Conservation (phyloP, 805 yeast genomes). For the Candida gorgasii region DNA sequence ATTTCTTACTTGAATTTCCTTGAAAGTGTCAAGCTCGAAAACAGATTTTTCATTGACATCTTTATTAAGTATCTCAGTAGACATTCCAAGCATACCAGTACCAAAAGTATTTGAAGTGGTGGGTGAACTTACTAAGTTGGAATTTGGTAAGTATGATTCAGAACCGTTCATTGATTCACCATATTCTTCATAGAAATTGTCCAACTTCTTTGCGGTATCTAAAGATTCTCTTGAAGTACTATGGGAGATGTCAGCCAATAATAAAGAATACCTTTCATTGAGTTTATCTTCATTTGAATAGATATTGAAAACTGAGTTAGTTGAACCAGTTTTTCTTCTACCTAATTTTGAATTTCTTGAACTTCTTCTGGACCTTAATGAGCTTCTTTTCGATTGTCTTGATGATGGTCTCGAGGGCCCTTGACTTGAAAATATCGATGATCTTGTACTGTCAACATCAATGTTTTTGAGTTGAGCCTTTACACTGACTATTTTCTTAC, state of each 20-base stretch:
- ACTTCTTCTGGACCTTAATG: not conserved
- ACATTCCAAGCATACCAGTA: not conserved
- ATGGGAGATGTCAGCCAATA: constrained; percentile 12
- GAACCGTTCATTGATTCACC: not conserved
- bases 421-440: not conserved
- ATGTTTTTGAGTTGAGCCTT: constrained; percentile 1
- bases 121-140: not conserved
- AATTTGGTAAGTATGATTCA: not conserved
- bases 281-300: no score
- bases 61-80: not conserved
- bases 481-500: not conserved
- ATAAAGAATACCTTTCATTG: constrained; percentile 6
- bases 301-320: constrained; percentile 7
- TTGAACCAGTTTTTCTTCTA: constrained; percentile 2
- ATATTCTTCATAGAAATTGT: constrained; percentile 6
- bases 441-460: constrained; percentile 2
- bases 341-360: not conserved
- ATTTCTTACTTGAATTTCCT: constrained; percentile 13
- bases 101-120: constrained; percentile 3
- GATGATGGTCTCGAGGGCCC: constrained; percentile 2
- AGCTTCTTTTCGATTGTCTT: not conserved
- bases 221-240: constrained; percentile 13
- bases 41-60: not conserved
- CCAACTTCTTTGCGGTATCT: constrained; percentile 3
- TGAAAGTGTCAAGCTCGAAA: constrained; percentile 18